Conservation (phyloP, 345 rosid genomes). For the Citrus glauca region DNA sequence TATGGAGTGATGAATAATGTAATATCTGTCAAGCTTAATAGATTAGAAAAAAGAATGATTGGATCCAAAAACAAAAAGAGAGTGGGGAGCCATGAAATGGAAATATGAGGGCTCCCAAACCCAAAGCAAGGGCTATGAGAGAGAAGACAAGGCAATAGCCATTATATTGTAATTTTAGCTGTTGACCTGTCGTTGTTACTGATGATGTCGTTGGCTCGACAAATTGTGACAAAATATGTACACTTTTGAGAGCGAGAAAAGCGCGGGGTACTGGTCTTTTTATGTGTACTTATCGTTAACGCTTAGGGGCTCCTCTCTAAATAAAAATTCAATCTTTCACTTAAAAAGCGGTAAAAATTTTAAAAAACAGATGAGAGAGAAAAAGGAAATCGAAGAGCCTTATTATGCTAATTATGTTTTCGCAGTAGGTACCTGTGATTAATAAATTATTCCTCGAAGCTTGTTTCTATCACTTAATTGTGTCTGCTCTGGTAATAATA, state of each 20-base stretch:
- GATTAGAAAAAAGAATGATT: neutral
- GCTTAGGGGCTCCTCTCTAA: neutral
- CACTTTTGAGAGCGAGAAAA: constrained; percentile 9
- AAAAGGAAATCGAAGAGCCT: neutral
- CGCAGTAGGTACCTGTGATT: neutral
- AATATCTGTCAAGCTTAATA: neutral
- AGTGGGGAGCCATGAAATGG: constrained; percentile 22
- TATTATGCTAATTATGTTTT: neutral
- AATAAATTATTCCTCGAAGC: neutral
- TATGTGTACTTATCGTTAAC: neutral
- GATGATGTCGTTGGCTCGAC: neutral
- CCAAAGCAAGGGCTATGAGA: neutral
- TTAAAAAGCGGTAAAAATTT: constrained; percentile 3
- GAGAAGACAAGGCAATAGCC: neutral
- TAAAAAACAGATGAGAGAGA: neutral
- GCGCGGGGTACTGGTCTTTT: neutral
- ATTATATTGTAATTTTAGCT: neutral
- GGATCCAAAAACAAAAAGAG: constrained; percentile 8
- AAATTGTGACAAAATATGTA: neutral
- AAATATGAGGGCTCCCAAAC: neutral
- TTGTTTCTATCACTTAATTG: neutral
- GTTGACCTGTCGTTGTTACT: neutral
- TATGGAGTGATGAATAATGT: neutral
- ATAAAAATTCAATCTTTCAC: constrained; percentile 1
- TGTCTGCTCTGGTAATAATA: neutral